These are phyloP conservation scores for Coemansia guatemalensis DNA, from an alignment of 192 early-diverging fungal genomes.

Conservation along the genomic window DNA sequence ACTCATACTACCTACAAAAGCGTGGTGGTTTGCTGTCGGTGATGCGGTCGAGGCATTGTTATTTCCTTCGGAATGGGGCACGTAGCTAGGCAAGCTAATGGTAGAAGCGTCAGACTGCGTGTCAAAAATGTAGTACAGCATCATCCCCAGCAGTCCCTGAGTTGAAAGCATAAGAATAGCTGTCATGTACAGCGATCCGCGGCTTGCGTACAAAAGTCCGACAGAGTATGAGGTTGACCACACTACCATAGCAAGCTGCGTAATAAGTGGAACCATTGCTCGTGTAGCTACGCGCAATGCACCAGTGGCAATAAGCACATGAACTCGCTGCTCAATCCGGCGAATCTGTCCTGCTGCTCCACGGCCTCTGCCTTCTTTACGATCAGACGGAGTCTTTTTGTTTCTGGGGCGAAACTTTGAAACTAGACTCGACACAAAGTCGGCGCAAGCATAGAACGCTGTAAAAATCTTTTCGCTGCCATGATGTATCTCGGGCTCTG, in stretches of 20 bases:
- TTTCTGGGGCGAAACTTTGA: neutral
- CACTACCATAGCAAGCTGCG: conserved; percentile 42
- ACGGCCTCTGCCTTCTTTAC: neutral
- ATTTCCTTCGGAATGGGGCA: conserved; percentile 1
- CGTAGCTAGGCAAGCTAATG: conserved; percentile 27
- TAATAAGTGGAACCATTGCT: conserved; percentile 40
- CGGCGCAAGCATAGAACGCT: neutral
- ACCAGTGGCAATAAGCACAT: conserved; percentile 36
- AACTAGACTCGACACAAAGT: neutral
- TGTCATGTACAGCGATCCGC: conserved; percentile 9
- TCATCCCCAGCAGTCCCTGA: conserved; percentile 44
- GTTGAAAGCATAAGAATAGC: conserved; percentile 37
- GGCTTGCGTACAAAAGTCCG: neutral
- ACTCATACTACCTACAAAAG: neutral
- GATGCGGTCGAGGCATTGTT: neutral
- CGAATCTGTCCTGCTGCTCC: conserved; percentile 26
- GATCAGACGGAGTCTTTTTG: neutral
- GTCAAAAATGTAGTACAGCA: conserved; percentile 46
- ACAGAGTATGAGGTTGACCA: conserved; percentile 41
- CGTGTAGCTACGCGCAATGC: conserved; percentile 39
- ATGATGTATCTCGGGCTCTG: neutral
- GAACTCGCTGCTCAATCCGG: conserved; percentile 41
- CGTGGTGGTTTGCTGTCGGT: neutral
- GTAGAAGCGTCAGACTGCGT: conserved; percentile 34
- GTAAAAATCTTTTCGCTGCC: neutral